Evolutionary conservation across 768 basidiomycete genomes (phyloP).

Genomic region (Rhodosporidiobolus sp.): DNA sequence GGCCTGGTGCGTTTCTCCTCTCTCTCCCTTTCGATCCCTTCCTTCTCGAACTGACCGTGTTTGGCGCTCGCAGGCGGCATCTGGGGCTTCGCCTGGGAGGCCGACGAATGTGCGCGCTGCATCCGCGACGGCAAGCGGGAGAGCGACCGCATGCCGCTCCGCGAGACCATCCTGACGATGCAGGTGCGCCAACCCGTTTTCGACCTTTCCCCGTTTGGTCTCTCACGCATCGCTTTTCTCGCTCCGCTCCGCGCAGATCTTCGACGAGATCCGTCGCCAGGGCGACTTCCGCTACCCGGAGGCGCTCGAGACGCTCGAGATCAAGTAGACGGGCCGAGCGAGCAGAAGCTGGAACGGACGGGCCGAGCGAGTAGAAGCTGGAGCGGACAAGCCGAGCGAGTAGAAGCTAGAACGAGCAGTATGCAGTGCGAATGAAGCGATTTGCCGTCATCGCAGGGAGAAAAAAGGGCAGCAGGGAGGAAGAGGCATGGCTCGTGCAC

Average conservation of each 20-base stretch:
- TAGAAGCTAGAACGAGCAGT: too few species aligned
- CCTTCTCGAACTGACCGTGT: background rate
- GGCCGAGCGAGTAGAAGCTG: too few species aligned
- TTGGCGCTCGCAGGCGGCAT: conserved; percentile 9
- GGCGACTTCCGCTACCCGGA: conserved; percentile 32
- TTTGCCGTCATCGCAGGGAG: too few species aligned
- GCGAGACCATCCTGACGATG: conserved; percentile 39
- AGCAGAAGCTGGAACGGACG: too few species aligned
- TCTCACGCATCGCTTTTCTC: background rate
- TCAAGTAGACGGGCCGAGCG: background rate
- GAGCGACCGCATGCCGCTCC: conserved; percentile 37
- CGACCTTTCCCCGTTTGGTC: too few species aligned
- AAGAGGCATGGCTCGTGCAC: too few species aligned
- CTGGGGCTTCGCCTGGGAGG: conserved; percentile 42
- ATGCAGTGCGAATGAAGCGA: too few species aligned
- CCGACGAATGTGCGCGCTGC: conserved; percentile 41
- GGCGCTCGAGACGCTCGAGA: conserved; percentile 28
- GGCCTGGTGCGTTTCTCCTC: conserved; percentile 31
- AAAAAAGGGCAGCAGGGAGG: too few species aligned
- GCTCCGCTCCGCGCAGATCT: conserved; percentile 13
- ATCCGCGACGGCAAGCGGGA: conserved; percentile 39
- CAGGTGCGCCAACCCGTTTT: conserved; percentile 11
- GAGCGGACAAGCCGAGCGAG: too few species aligned
- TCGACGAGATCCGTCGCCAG: conserved; percentile 37
- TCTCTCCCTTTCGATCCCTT: background rate